phyloP scores from a whole-genome alignment of 768 basidiomycete species.

The Phlebiopsis flavidoalba region DNA sequence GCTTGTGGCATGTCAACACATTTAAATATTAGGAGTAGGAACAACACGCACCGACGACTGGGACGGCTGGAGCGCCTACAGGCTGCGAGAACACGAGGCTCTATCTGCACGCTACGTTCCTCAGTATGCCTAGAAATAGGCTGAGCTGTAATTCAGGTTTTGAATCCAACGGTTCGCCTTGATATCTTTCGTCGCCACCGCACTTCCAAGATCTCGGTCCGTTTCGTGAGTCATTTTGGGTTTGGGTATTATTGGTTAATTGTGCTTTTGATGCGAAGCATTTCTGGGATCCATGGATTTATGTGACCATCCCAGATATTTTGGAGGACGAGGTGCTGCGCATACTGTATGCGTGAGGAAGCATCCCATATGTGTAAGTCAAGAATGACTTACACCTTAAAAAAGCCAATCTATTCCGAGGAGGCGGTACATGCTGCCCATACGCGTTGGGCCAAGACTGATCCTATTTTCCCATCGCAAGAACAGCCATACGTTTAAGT shows the following conservation, averaged over 20 bases:
- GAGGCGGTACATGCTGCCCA: constrained; percentile 25
- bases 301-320: neutral
- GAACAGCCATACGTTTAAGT: constrained; percentile 48
- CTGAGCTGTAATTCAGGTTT: neutral
- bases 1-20: neutral
- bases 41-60: constrained; percentile 6
- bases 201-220: constrained; percentile 17
- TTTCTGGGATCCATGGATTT: neutral
- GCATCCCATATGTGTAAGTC: neutral
- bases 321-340: neutral
- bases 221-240: neutral
- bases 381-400: constrained; percentile 26
- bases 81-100: neutral
- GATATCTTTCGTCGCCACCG: neutral
- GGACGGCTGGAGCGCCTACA: neutral
- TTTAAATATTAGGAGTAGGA: neutral
- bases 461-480: constrained; percentile 41
- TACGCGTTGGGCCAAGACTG: constrained; percentile 29
- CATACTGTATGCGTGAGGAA: neutral
- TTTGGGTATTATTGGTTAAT: neutral
- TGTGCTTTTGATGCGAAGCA: neutral
- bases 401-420: constrained; percentile 25
- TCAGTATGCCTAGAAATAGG: neutral
- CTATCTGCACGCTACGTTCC: neutral
- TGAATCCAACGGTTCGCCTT: too few relatives aligned